These are phyloP conservation scores for Myrica gale DNA, from an alignment of 306 rosid species.

Conservation along the genomic window DNA sequence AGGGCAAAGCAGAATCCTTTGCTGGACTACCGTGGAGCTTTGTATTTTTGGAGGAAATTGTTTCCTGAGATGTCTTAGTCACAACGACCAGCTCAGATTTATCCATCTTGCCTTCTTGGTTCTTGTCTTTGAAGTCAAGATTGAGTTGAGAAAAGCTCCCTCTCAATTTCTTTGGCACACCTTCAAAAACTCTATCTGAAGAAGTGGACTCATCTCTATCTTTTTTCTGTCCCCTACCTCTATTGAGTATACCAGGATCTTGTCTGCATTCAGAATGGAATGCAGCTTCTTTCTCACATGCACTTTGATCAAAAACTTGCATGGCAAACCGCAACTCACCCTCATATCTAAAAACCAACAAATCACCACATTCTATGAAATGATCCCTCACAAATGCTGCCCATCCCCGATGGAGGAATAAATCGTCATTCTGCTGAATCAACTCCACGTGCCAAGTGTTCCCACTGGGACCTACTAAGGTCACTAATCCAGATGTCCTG, in stretches of 20 bases:
- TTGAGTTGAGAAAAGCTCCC: conserved; percentile 25
- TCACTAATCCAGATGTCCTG: conserved; percentile 47
- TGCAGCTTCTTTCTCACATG: conserved; percentile 81
- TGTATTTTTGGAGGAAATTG: conserved; percentile 34
- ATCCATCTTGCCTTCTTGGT: conserved; percentile 34
- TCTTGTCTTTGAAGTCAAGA: conserved; percentile 20
- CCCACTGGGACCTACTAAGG: conserved; percentile 77
- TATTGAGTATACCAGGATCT: conserved; percentile 30
- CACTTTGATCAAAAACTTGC: conserved; percentile 72
- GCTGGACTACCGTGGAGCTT: conserved; percentile 23
- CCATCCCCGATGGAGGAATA: conserved; percentile 75
- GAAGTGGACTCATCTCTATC: conserved; percentile 40
- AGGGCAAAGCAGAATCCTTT: conserved; percentile 29
- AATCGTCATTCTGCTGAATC: conserved; percentile 49
- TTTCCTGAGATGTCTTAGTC: conserved; percentile 37
- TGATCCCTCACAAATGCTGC: conserved; percentile 67
- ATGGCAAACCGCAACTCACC: conserved; percentile 67
- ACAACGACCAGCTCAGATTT: conserved; percentile 34
- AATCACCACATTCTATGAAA: conserved; percentile 68
- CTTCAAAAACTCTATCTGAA: conserved; percentile 37
- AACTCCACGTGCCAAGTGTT: conserved; percentile 62
- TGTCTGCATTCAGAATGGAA: conserved; percentile 62
- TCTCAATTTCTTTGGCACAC: conserved; percentile 56
- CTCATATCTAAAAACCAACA: conserved; percentile 78
- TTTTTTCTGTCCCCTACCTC: conserved; percentile 42